Conservation (phyloP, 1,284 basidiomycete species). For the Cutaneotrichosporon sp. region DNA sequence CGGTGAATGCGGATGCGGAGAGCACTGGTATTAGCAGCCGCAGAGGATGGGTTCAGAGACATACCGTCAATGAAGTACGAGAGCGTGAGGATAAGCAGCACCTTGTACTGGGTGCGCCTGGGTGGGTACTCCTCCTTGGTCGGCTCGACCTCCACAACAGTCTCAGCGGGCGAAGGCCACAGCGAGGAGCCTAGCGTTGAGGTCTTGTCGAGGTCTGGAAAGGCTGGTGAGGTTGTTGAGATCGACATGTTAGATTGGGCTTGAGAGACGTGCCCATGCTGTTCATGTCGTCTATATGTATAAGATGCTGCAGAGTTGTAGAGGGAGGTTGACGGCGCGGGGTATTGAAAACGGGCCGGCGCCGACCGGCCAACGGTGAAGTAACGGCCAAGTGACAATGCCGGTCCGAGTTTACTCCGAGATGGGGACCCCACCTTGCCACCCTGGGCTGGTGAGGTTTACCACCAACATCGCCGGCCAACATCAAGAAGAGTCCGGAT, state of each 20-base stretch:
- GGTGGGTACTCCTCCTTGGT: not conserved
- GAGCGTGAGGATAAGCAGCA: not conserved
- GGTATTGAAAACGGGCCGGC: not conserved
- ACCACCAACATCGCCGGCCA: not conserved
- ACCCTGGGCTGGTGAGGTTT: not conserved
- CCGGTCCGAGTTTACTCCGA: not conserved
- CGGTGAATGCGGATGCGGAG: constrained; percentile 24
- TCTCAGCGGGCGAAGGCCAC: not conserved
- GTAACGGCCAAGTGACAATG: not conserved
- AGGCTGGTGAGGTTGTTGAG: not conserved
- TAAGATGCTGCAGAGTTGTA: not conserved
- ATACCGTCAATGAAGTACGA: constrained; percentile 2
- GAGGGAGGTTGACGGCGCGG: not conserved
- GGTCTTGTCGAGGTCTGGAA: not conserved
- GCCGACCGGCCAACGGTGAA: not conserved
- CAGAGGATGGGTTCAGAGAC: not conserved
- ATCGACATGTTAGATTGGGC: not conserved
- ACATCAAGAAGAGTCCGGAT: not conserved
- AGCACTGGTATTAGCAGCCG: constrained; percentile 9
- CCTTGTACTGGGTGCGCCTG: not conserved
- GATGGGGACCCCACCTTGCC: too few species aligned
- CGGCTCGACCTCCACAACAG: not conserved
- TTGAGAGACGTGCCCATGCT: not conserved
- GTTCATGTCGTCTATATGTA: constrained; percentile 1
- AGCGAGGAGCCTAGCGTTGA: not conserved